Evolutionary conservation across 2,329 filamentous ascomycete genomes (phyloP), one percentile per base, ranked within the genome.

Genomic region (Gaeumannomyces sp.): DNA sequence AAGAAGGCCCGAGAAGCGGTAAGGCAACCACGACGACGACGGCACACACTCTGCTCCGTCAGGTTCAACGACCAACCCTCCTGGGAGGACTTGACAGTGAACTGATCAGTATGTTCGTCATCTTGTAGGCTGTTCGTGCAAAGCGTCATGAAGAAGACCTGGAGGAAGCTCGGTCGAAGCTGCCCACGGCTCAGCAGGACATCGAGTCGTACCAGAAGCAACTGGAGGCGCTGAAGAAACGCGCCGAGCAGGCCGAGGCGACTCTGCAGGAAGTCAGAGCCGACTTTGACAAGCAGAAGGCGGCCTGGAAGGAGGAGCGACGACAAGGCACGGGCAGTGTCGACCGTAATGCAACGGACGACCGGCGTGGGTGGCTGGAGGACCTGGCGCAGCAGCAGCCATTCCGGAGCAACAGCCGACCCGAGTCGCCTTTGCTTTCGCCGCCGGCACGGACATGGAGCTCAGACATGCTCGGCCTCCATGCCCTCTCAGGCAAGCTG

Each of bases 1-100:
- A 92, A 90, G 74, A 98, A 96, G 77, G 90, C 93, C 64, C 86
- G 95, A 67, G 95, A 99, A 76, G 83, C 89, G 71, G 90, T 93
- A 82, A 77, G 87, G 79, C 33, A 59, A 16, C 16, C 27, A 31
- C 28, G 5, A 60, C 58, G 0, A 53, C 7, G 2, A 25, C 38
- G 1, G 22, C 45, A 53, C 7, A n/a, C 19, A n/a, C 10, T 53
- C n/a, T 53, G 2, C 45, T 25, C n/a, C 14, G 57, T 27, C 25
- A 16, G 28, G 5, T 29, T 27, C 57, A n/a, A 38, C 35, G 4
- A 38, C 13, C 13, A 38, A 13, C 8, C 28, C 25, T 59, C 25
- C 10, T 16, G 22, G 4, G 13, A 29, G 56, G 19, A 1, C 10
- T 35, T 25, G 28, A 22, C 50, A n/a, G 14, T 31, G 22, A n/a